phyloP scores from a whole-genome alignment of 495 filamentous ascomycete genomes.

The Penicillium goetzii region DNA sequence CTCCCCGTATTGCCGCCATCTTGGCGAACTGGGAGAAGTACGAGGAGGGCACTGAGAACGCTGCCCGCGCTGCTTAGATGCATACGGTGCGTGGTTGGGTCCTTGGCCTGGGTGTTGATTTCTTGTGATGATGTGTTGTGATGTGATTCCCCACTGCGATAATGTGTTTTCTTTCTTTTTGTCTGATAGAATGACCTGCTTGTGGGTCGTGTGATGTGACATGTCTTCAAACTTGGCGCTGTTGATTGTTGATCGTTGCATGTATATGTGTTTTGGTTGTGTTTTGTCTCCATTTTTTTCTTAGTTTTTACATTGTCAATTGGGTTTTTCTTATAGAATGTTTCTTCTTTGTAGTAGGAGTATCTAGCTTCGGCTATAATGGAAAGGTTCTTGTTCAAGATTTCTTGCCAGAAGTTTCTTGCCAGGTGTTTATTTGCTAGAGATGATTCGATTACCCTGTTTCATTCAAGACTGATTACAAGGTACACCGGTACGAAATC shows the following conservation, averaged over 20 bases:
- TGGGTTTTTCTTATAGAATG: constrained; percentile 8
- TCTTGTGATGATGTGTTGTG: constrained; percentile 7
- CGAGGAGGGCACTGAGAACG: constrained; percentile 50
- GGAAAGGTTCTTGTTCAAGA: not conserved
- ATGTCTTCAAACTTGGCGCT: constrained; percentile 32
- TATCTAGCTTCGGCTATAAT: not conserved
- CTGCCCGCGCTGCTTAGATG: constrained; percentile 19
- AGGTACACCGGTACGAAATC: too few relatives aligned
- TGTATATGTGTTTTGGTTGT: constrained; percentile 22
- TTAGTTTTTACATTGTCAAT: constrained; percentile 17
- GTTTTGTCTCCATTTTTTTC: not conserved
- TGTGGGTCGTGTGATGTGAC: constrained; percentile 37
- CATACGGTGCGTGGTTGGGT: not conserved
- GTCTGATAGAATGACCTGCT: constrained; percentile 31
- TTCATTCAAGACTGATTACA: not conserved
- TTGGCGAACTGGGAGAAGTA: constrained; percentile 82
- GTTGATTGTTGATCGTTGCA: constrained; percentile 18
- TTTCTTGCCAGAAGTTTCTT: not conserved
- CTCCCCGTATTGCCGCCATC: constrained; percentile 86
- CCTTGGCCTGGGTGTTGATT: constrained; percentile 15
- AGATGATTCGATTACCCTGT: not conserved
- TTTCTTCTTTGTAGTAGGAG: not conserved
- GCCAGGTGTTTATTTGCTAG: not conserved
- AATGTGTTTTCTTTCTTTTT: constrained; percentile 24
- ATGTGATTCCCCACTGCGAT: constrained; percentile 30